phyloP scores from a whole-genome alignment of 305 asterid genomes.

The Solanum hybrid region DNA sequence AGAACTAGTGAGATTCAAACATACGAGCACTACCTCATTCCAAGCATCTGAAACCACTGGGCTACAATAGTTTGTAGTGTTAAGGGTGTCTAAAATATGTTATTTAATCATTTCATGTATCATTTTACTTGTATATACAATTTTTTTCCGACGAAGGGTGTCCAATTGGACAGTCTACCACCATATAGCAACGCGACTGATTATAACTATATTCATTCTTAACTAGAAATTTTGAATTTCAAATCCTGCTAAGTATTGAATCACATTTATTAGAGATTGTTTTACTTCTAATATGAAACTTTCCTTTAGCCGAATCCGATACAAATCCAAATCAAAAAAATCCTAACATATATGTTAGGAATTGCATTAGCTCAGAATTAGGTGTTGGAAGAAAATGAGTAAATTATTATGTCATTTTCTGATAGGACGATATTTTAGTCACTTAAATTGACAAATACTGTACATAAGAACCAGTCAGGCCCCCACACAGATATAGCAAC shows the following conservation, averaged over 20 bases:
- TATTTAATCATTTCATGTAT: too few relatives aligned
- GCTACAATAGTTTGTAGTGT: too few relatives aligned
- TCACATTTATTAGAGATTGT: not conserved
- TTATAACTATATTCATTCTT: too few relatives aligned
- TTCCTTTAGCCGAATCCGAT: too few relatives aligned
- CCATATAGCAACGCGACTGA: too few relatives aligned
- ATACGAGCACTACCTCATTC: too few relatives aligned
- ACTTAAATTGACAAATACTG: not conserved
- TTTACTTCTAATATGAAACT: not conserved
- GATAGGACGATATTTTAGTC: not conserved
- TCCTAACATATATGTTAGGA: not conserved
- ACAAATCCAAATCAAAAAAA: not conserved
- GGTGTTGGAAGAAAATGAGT: not conserved
- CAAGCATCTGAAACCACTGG: too few relatives aligned
- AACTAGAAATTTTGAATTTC: not conserved
- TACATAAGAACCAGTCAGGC: not conserved
- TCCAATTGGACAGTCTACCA: too few relatives aligned
- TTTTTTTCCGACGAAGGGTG: too few relatives aligned
- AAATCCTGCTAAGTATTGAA: not conserved
- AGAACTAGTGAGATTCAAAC: too few relatives aligned
- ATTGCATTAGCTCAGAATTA: not conserved
- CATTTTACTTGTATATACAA: too few relatives aligned
- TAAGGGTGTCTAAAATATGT: too few relatives aligned
- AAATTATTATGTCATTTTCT: not conserved
- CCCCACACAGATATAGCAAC: not conserved